These are phyloP conservation scores for Heterobasidion irregulare DNA, from an alignment of 1,284 basidiomycete genomes.

Conservation along the genomic window DNA sequence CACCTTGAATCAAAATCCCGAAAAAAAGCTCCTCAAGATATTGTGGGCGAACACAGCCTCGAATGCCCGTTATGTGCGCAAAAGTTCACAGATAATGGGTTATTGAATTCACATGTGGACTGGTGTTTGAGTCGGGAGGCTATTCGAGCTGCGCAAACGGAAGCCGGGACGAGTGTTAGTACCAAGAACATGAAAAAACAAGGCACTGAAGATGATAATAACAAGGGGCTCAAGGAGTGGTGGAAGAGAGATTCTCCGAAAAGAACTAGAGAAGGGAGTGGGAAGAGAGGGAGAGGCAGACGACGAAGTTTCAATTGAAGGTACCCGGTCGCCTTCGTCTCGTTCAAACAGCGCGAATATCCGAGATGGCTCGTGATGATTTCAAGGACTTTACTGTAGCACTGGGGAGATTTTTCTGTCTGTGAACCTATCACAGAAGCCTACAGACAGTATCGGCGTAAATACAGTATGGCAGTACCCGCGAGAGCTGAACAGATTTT, in stretches of 20 bases:
- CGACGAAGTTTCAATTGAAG: neutral
- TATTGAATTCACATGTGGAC: conserved; percentile 68
- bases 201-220: conserved; percentile 3
- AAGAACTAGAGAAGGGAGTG: neutral
- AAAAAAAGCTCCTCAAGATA: neutral
- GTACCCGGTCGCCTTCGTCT: no score
- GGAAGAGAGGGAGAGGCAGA: neutral
- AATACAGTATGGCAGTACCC: no score
- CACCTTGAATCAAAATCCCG: neutral
- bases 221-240: conserved; percentile 1
- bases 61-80: conserved; percentile 62
- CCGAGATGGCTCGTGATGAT: no score
- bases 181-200: conserved; percentile 15
- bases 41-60: conserved; percentile 18
- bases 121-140: conserved; percentile 67
- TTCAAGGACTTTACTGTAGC: no score
- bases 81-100: conserved; percentile 51
- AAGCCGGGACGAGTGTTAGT: conserved; percentile 11
- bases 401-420: no score
- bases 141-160: conserved; percentile 56
- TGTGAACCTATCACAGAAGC: no score
- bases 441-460: no score
- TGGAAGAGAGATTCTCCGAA: neutral
- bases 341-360: no score
- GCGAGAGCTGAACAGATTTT: neutral